Evolutionary conservation across 2,329 filamentous ascomycete species (phyloP), one percentile per base, ranked within the genome.

Genomic region (Chlorencoelia australis): DNA sequence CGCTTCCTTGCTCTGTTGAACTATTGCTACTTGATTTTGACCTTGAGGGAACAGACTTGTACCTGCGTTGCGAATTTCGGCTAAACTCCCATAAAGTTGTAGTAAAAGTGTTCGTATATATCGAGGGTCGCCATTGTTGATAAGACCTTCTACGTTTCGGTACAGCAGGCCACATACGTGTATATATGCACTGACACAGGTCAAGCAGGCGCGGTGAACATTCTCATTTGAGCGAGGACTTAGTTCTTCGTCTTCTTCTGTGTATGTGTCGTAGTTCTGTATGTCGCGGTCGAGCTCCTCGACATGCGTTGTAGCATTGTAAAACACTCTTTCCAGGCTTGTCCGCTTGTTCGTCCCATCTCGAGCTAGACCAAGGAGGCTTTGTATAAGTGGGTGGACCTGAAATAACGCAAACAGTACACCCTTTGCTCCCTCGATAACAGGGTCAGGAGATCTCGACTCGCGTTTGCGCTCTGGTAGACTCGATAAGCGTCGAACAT

Each of bases 351-450:
- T 62, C 7, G 71, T 72, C 20, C 69, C 71, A 41, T 79, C 74
- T 45, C 68, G 73, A 31, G 73, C 70, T 32, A 80, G 61, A 28
- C 71, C 67, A 56, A 79, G 73, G 35, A 81, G 62, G 58, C 73
- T 74, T 55, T 80, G 75, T 41, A 81, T 77, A 59, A 75, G 74
- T 4, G 75, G 75, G 43, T 81, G 76, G 17, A 80, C 75, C 52
- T 79, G 75, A 44, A 79, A 80, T 19, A 80, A 67, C 3, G 76
- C 74, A 53, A 79, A 80, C 2, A 80, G 63, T 16, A 80, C 73
- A 18, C 75, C 75, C 52, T 79, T 79, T 19, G 76, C 75, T 10
- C 72, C 70, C 51, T 81, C 76, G 19, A 79, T 60, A 3, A 79
- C 65, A 1, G 75, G 73, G 47, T 80, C 74, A 42, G 67, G 69